A percentile compares a stretch with the other conserved stretches of the same genome.
Evolutionary conservation across 139 green algal species (phyloP).

Genomic region (Volvox reticuliferus): DNA sequence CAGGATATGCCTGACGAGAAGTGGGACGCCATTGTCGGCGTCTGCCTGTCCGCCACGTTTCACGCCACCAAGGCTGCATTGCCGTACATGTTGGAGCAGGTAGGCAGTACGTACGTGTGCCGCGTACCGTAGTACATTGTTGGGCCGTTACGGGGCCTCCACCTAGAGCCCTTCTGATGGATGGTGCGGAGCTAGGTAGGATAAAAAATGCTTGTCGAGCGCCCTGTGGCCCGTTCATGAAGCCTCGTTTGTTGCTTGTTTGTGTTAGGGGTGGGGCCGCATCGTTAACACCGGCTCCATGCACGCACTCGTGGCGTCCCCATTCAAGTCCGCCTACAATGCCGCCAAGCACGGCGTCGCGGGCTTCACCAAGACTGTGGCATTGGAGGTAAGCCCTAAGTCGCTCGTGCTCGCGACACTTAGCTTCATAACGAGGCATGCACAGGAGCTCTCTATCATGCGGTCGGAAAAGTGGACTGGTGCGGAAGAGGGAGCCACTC

Average conservation of each 20-base stretch:
- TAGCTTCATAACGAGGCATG: too few species aligned
- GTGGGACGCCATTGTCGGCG: conserved; percentile 84
- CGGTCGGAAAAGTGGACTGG: too few species aligned
- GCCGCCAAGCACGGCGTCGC: conserved; percentile 92
- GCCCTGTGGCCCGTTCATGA: not conserved
- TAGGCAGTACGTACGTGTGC: not conserved
- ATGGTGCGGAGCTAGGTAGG: too few species aligned
- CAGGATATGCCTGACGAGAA: conserved; percentile 79
- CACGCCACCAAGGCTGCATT: conserved; percentile 88
- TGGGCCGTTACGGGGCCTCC: too few species aligned
- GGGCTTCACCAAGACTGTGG: conserved; percentile 69
- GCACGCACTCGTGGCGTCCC: conserved; percentile 87
- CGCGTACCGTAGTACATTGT: too few species aligned
- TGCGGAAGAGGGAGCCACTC: too few species aligned
- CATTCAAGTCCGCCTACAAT: conserved; percentile 95
- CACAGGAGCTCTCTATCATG: too few species aligned
- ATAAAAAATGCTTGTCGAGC: too few species aligned
- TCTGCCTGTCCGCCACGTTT: conserved; percentile 84
- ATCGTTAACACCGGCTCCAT: conserved; percentile 93
- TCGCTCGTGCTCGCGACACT: too few species aligned
- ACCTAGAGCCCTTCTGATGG: too few species aligned
- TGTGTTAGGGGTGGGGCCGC: conserved; percentile 78
- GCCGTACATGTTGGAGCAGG: conserved; percentile 80
- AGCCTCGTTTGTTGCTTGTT: not conserved
- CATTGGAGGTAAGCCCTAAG: conserved; percentile 75